These are phyloP conservation scores for Dactylellina sp. DNA, from an alignment of 2,329 filamentous ascomycete genomes.

Conservation along the genomic window DNA sequence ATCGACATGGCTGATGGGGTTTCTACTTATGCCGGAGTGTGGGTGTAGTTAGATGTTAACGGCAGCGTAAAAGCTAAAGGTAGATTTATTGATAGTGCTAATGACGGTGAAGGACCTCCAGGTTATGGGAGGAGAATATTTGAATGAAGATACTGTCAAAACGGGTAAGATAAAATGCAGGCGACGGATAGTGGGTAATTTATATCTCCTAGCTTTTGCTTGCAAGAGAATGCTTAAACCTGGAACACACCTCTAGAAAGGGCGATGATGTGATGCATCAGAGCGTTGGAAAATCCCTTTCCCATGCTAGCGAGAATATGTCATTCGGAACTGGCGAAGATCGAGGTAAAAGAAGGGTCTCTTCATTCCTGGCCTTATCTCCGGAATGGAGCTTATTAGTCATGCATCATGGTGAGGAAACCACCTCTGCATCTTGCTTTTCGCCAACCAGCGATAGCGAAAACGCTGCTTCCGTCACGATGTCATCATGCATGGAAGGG, in stretches of 20 bases:
- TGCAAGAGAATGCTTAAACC: not conserved
- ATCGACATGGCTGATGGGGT: constrained; percentile 46
- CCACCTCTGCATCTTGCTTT: not conserved
- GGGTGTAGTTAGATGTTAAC: too few relatives aligned
- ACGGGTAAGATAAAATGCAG: too few relatives aligned
- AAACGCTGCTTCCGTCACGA: constrained; percentile 15
- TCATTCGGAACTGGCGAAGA: not conserved
- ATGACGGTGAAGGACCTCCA: too few relatives aligned
- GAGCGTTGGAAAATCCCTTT: not conserved
- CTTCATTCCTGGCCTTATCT: too few relatives aligned
- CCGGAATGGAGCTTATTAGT: not conserved
- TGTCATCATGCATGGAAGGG: constrained; percentile 34
- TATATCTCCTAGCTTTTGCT: not conserved
- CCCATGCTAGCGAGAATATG: not conserved
- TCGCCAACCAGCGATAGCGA: not conserved
- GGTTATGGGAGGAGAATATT: too few relatives aligned
- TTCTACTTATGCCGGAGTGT: not conserved
- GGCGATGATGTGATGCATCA: not conserved
- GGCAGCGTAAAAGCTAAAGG: too few relatives aligned
- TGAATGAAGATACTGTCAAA: too few relatives aligned
- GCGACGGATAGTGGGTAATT: too few relatives aligned
- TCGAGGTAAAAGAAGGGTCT: not conserved
- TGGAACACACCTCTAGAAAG: not conserved
- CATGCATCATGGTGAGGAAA: not conserved
- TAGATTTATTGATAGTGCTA: too few relatives aligned